Percentiles rank a stretch among this genome's conserved stretches.
Evolutionary conservation across 1,284 basidiomycete genomes (phyloP).

Genomic region (Sporisorium sorghi): DNA sequence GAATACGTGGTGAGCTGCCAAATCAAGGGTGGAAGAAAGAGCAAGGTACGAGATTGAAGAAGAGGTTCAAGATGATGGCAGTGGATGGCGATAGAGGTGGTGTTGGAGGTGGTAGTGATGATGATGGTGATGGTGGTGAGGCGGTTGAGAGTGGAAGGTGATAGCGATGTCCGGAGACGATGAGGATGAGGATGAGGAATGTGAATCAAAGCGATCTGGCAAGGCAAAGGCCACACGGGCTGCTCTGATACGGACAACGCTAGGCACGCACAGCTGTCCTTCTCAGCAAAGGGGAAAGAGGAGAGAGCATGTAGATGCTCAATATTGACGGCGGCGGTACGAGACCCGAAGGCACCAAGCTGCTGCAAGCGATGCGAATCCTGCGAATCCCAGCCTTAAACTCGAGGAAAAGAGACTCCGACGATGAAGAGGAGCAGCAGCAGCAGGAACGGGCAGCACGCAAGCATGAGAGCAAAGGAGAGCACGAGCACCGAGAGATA

Average conservation of each 20-base stretch:
- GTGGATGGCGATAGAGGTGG: constrained; percentile 6
- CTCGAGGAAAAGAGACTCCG: constrained; percentile 6
- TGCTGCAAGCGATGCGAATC: constrained; percentile 3
- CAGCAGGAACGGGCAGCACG: constrained; percentile 4
- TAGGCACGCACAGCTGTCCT: constrained; percentile 3
- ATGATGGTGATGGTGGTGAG: constrained; percentile 4
- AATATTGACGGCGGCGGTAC: constrained; percentile 21
- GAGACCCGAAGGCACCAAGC: not conserved
- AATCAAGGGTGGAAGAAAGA: not conserved
- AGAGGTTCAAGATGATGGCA: not conserved
- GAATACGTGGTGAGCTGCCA: not conserved
- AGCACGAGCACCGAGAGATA: constrained; percentile 2
- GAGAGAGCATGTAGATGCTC: constrained; percentile 31
- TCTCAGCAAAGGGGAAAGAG: not conserved
- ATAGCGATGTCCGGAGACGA: constrained; percentile 7
- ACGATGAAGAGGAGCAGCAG: constrained; percentile 1
- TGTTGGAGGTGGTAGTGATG: constrained; percentile 5
- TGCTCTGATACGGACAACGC: not conserved
- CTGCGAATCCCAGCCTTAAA: not conserved
- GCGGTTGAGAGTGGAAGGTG: constrained; percentile 6
- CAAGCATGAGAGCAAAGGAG: constrained; percentile 7
- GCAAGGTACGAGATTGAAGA: not conserved
- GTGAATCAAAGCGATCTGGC: too few relatives aligned
- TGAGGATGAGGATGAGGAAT: constrained; percentile 5
- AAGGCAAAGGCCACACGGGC: too few relatives aligned